phyloP scores from a whole-genome alignment of 2,329 filamentous ascomycete species.

The Aureobasidium melanogenum region DNA sequence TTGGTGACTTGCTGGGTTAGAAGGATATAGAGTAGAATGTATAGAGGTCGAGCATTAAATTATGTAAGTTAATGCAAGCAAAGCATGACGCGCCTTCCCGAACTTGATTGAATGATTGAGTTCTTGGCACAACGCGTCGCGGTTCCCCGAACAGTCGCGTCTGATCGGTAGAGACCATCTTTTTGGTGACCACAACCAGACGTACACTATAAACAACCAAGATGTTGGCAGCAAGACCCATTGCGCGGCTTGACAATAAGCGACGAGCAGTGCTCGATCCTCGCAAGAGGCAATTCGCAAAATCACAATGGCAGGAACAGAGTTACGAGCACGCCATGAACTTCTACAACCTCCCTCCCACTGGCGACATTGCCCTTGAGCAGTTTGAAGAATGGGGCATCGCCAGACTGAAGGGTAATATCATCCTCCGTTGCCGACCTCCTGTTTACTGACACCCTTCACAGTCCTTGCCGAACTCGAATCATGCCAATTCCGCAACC shows the following conservation, averaged over 20 bases:
- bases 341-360: constrained; percentile 82
- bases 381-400: constrained; percentile 99
- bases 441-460: neutral
- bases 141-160: neutral
- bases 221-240: constrained; percentile 15
- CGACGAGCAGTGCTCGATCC: constrained; percentile 66
- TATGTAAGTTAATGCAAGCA: neutral
- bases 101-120: neutral
- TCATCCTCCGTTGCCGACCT: neutral
- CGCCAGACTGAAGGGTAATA: constrained; percentile 66
- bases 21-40: neutral
- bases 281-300: constrained; percentile 80
- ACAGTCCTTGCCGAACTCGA: constrained; percentile 80
- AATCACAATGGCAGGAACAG: constrained; percentile 64
- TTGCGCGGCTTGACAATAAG: constrained; percentile 51
- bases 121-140: constrained; percentile 1
- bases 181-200: neutral
- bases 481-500: constrained; percentile 91
- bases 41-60: neutral
- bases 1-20: constrained; percentile 60
- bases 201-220: neutral
- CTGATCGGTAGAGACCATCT: neutral
- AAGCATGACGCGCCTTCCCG: neutral
- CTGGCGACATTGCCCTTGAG: constrained; percentile 88
- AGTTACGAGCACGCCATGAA: constrained; percentile 82